Evolutionary conservation across 78 protist genomes (phyloP).

Genomic region (Dictyostelium capitatum): DNA sequence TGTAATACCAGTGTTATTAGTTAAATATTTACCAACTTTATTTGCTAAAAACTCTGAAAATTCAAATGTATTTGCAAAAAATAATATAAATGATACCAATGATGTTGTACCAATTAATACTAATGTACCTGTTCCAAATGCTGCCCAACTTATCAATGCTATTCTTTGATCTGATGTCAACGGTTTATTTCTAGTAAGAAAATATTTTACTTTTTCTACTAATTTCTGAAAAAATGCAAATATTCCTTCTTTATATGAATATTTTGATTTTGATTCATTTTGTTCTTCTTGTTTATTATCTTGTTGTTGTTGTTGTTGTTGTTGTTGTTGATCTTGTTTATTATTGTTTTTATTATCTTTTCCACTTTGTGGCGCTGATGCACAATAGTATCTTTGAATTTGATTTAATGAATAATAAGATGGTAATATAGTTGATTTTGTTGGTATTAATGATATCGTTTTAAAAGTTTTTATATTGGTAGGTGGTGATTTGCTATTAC

Average conservation of each 20-base stretch:
- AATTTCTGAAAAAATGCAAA: not conserved
- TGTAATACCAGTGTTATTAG: conserved; percentile 71
- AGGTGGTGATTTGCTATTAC: not conserved
- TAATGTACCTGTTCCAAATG: conserved; percentile 73
- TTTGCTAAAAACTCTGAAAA: conserved; percentile 77
- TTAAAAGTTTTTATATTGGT: too few relatives aligned
- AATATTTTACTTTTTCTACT: conserved; percentile 27
- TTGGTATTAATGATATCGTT: too few relatives aligned
- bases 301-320: not conserved
- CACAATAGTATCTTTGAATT: not conserved
- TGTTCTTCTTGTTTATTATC: too few relatives aligned
- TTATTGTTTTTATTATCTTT: not conserved
- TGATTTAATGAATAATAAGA: not conserved
- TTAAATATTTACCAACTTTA: conserved; percentile 60
- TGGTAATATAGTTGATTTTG: too few relatives aligned
- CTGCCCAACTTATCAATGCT: conserved; percentile 60
- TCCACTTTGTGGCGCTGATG: not conserved
- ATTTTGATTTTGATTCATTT: not conserved
- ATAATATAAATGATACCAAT: conserved; percentile 47
- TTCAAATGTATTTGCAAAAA: conserved; percentile 70
- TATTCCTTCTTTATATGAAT: conserved; percentile 5
- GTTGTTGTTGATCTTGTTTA: not conserved
- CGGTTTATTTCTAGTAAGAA: conserved; percentile 75
- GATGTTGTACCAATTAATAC: conserved; percentile 63
- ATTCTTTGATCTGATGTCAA: conserved; percentile 67